phyloP scores from a whole-genome alignment of 176 grass and related monocot genomes.

The Musa acuminata region DNA sequence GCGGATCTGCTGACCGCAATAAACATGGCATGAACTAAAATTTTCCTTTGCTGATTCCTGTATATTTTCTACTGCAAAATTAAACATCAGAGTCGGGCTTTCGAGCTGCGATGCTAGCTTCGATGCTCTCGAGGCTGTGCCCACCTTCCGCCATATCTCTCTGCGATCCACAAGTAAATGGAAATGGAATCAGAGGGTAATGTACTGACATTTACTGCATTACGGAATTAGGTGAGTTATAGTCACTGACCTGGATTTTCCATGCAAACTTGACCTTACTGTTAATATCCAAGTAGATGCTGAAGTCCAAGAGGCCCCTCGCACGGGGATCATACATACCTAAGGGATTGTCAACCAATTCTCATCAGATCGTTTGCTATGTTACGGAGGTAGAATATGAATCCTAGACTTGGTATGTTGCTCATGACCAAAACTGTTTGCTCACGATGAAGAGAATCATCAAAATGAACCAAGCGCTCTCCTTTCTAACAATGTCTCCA shows the following conservation, averaged over 20 bases:
- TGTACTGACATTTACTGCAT: neutral
- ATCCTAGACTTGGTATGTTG: neutral
- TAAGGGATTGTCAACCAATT: constrained; percentile 8
- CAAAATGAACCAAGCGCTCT: no score
- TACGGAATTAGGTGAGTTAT: neutral
- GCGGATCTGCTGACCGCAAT: constrained; percentile 39
- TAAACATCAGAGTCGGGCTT: constrained; percentile 79
- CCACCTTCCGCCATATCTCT: constrained; percentile 91
- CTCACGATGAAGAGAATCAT: no score
- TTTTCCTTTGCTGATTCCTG: neutral
- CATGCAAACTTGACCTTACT: constrained; percentile 84
- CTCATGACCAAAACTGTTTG: neutral
- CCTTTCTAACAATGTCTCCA: no score
- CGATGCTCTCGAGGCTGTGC: constrained; percentile 90
- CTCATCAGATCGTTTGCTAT: neutral
- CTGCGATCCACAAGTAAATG: constrained; percentile 27
- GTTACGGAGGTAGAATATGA: neutral
- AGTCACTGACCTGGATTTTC: constrained; percentile 78
- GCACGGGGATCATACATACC: constrained; percentile 60
- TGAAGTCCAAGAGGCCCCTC: constrained; percentile 88
- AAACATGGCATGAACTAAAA: neutral
- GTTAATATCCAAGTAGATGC: constrained; percentile 89
- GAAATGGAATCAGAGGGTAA: neutral
- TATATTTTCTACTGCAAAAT: constrained; percentile 15
- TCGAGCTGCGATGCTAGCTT: constrained; percentile 72